Evolutionary conservation across 805 yeast genomes (phyloP).

Genomic region (Lipomyces mesembrius): DNA sequence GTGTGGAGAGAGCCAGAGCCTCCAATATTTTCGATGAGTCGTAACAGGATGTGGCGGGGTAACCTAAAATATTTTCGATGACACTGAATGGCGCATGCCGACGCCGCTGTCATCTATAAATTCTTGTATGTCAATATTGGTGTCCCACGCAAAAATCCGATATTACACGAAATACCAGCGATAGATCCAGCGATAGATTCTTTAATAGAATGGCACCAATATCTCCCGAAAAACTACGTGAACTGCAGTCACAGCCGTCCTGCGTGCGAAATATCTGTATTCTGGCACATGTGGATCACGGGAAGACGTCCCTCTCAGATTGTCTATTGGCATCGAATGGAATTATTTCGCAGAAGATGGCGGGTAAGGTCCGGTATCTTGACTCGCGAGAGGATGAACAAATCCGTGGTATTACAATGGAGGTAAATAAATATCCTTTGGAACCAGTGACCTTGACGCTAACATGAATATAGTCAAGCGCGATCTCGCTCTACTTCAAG

Average conservation of each 20-base stretch:
- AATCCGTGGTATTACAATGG: conserved; percentile 96
- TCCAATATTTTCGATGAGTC: conserved; percentile 1
- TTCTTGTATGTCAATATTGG: not conserved
- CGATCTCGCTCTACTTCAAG: conserved; percentile 88
- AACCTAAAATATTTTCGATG: not conserved
- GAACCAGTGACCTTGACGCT: not conserved
- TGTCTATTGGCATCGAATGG: conserved; percentile 93
- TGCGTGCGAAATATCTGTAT: conserved; percentile 89
- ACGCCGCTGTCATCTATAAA: conserved; percentile 1
- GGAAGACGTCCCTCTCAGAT: conserved; percentile 94
- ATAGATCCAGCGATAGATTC: not conserved
- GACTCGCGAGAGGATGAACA: conserved; percentile 97
- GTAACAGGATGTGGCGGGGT: not conserved
- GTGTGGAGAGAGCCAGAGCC: not conserved
- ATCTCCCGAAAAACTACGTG: conserved; percentile 64
- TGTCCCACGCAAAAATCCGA: no score
- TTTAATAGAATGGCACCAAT: conserved; percentile 43
- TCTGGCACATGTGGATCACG: conserved; percentile 98
- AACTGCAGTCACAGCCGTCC: conserved; percentile 70
- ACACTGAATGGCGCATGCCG: not conserved
- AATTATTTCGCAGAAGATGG: conserved; percentile 89
- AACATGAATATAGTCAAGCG: conserved; percentile 61
- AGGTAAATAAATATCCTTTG: conserved; percentile 43
- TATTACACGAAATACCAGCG: no score
- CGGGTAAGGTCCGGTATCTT: conserved; percentile 90